Conservation (phyloP, 495 filamentous ascomycete species). For the Clohesyomyces aquaticus region DNA sequence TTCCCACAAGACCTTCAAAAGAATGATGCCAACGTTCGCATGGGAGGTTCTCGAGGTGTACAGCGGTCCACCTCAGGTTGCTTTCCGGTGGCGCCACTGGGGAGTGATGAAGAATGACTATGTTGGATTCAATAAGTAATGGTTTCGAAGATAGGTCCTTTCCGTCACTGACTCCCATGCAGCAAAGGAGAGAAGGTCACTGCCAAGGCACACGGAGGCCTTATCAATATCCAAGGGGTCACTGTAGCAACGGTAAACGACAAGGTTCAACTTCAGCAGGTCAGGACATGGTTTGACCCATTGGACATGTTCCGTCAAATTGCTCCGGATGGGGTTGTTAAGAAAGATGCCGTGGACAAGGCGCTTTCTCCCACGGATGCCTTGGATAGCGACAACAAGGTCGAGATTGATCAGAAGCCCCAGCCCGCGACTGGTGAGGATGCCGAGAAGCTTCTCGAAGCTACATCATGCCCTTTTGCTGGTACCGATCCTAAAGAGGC, state of each 20-base stretch:
- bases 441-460: slow-evolving; percentile 3
- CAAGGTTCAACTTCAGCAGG: slow-evolving; percentile 56
- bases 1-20: slow-evolving; percentile 69
- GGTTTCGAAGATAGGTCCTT: too few species aligned
- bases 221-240: slow-evolving; percentile 59
- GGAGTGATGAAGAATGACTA: slow-evolving; percentile 67
- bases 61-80: slow-evolving; percentile 61
- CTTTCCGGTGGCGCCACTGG: slow-evolving; percentile 69
- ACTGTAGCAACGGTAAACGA: slow-evolving; percentile 64
- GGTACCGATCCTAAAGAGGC: not conserved
- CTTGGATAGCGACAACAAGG: slow-evolving; percentile 21
- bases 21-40: slow-evolving; percentile 71
- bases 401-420: slow-evolving; percentile 18
- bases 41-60: slow-evolving; percentile 73
- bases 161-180: slow-evolving; percentile 11
- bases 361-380: slow-evolving; percentile 18
- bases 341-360: slow-evolving; percentile 45
- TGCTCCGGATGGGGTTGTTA: slow-evolving; percentile 51
- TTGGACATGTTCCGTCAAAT: slow-evolving; percentile 70
- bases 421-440: too few species aligned
- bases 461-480: slow-evolving; percentile 5
- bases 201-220: slow-evolving; percentile 57
- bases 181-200: slow-evolving; percentile 64
- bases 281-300: slow-evolving; percentile 68
- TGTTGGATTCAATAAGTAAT: slow-evolving; percentile 62